Evolutionary conservation across 805 yeast species (phyloP).

Genomic region (Starmerella sp.): DNA sequence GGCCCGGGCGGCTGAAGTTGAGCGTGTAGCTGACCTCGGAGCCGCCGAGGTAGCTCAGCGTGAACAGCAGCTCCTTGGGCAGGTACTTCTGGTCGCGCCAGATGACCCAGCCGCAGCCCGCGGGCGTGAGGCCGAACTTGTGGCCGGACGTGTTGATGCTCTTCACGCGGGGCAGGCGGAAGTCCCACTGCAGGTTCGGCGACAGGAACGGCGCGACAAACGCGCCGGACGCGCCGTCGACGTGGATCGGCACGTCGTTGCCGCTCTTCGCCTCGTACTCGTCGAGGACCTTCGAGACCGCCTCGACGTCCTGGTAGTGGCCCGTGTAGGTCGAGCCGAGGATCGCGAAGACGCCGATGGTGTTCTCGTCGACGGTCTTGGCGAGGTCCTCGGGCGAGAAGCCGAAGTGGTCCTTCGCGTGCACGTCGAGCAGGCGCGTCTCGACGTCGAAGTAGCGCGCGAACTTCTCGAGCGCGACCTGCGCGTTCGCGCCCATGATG

Average conservation of each 20-base stretch:
- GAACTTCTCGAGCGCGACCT: conserved; percentile 87
- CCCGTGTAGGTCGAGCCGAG: conserved; percentile 91
- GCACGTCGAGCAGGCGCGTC: conserved; percentile 60
- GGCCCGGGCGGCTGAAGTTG: conserved; percentile 88
- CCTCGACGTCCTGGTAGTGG: conserved; percentile 67
- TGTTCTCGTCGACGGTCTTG: conserved; percentile 71
- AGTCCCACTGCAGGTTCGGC: conserved; percentile 78
- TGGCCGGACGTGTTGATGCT: conserved; percentile 88
- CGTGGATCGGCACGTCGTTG: conserved; percentile 65
- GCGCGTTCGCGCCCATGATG: conserved; percentile 85
- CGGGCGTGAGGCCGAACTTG: conserved; percentile 81
- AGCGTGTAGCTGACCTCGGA: conserved; percentile 75
- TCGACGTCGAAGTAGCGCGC: conserved; percentile 92
- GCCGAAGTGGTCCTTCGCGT: conserved; percentile 47
- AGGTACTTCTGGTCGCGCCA: conserved; percentile 58
- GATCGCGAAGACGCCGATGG: conserved; percentile 82
- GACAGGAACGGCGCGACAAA: conserved; percentile 74
- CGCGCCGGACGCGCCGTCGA: conserved; percentile 90
- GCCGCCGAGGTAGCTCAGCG: conserved; percentile 76
- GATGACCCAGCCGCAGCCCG: conserved; percentile 86
- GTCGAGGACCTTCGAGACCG: conserved; percentile 53
- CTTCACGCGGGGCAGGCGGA: conserved; percentile 60
- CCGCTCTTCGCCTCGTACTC: conserved; percentile 59
- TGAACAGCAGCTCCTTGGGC: conserved; percentile 64
- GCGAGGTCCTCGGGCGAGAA: conserved; percentile 51